Evolutionary conservation across 1,284 basidiomycete genomes (phyloP), one percentile per base, ranked within the genome.

Genomic region (Leccinum pachyderme): DNA sequence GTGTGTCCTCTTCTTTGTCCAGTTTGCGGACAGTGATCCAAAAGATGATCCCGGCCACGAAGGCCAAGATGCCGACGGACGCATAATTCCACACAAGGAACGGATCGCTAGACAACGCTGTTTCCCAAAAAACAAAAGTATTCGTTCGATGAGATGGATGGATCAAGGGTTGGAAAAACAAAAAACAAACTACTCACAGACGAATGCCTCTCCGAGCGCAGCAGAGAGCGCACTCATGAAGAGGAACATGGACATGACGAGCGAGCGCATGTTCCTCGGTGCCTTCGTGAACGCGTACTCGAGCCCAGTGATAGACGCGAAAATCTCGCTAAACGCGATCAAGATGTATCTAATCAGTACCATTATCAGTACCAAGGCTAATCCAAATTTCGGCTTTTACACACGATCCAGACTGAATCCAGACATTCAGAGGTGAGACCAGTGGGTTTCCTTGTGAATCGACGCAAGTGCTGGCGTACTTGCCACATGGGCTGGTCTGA

Each of bases 201-300:
- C 73, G 67, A 89, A 86, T 11, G 87, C 86, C 70, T 89, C 86
- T 51, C 81, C 81, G 44, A 90, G 49, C n/a, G 87, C 88, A 43
- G 81, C 70, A 9, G 83, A 70, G 51, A 92, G 55, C 18, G 90
- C 88, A 33, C 69, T 80, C 68, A 73, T 86, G 75, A 93, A 91
- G 39, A 93, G 73, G 77, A 83, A 89, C 25, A 87, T 61, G 43
- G 81, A 74, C 84, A 89, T 89, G 56, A 92, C 87, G 56, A 91
- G 78, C 43, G 85, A 88, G 22, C 83, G 82, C 89, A 92, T 91
- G 72, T 89, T 89, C 73, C 78, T 83, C 11, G 90, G 89, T 12
- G 87, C 86, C 68, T 92, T 93, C 56, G 88, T 91, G 76, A 90
- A 93, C n/a, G 91, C 93, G 69, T 93, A 93, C 71, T 95, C 93